Base-by-base conservation (phyloP, 2,329 filamentous ascomycete genomes). In the Peltaster fructicola region DNA sequence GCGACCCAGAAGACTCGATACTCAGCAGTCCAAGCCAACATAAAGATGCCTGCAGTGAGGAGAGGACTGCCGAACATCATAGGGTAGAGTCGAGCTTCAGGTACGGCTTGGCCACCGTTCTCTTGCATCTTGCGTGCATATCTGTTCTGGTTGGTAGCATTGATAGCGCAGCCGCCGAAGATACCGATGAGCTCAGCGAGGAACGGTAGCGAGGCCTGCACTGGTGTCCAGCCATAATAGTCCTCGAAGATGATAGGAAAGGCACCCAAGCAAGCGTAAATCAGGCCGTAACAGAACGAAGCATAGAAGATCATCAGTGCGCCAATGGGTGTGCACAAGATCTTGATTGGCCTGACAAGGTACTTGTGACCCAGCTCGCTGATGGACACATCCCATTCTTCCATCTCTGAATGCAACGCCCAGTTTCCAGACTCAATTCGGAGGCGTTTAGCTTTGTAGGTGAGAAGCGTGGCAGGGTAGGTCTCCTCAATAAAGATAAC, bases 251-350 rank as follows among this genome's bases (percentile, higher is more conserved):
- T 53, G 25, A 62, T 56, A 0, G 57, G 57, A 22, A 59, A 60
- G 2, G 56, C 47, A 24, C 57, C 53, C 1, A 63, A 44, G 0
- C 50, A 52, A 20, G 61, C 44, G 34, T 59, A 62, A 9, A 62
- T 43, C 4, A 62, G 39, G 4, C 47, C 48, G 28, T 59, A 63
- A 14, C 57, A 48, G 30, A 59, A 59, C 1, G 54, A 49, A 2
- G 55, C 50, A 16, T 34, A 36, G 0, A 79, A 38, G 0, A 72
- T 66, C 17, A 61, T 54, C 15, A 46, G 50, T 1, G 52, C 46
- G 5, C 61, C 50, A 37, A 61, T 60, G 0, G 58, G 57, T 30
- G 51, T 57, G n/a, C 49, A 31, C 3, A 63, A 41, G 54, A 63
- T 60, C 18, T 38, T 36, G 4, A 57, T 23, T 0, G 56, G 54